phyloP scores from a whole-genome alignment of 2,329 filamentous ascomycete genomes.

The Verticillium zaregamsianum region DNA sequence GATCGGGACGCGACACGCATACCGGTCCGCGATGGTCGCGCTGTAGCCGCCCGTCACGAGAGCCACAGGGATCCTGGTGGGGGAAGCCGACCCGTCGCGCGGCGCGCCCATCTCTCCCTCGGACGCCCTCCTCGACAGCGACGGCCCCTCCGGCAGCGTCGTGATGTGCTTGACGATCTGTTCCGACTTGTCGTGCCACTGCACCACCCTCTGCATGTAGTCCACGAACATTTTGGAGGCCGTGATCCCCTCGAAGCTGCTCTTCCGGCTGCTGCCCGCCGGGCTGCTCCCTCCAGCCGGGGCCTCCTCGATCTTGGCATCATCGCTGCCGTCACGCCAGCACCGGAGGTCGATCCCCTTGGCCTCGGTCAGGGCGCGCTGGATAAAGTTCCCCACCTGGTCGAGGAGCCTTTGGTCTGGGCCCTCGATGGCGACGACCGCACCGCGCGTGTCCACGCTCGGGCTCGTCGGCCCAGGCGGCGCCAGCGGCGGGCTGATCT shows the following conservation, averaged over 20 bases:
- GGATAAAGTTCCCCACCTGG: constrained; percentile 60
- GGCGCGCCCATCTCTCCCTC: constrained; percentile 8
- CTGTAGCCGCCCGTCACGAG: constrained; percentile 76
- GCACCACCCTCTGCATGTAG: constrained; percentile 65
- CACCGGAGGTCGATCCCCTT: constrained; percentile 36
- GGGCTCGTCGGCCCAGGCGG: constrained; percentile 26
- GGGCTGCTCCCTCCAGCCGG: constrained; percentile 6
- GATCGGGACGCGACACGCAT: constrained; percentile 70
- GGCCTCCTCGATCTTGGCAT: constrained; percentile 3
- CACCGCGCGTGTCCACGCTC: constrained; percentile 55
- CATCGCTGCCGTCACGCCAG: constrained; percentile 34
- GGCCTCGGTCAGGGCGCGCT: constrained; percentile 52
- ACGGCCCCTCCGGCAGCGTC: constrained; percentile 6
- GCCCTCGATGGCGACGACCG: constrained; percentile 81
- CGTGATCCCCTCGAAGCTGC: constrained; percentile 17
- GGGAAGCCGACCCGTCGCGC: constrained; percentile 1
- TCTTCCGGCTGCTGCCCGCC: constrained; percentile 11
- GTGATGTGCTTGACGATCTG: constrained; percentile 59
- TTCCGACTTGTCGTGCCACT: constrained; percentile 72
- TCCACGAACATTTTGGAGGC: constrained; percentile 37
- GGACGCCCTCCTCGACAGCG: neutral
- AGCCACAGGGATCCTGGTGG: constrained; percentile 57
- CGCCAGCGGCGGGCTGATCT: constrained; percentile 67
- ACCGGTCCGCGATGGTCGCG: constrained; percentile 71
- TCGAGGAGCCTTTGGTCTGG: constrained; percentile 47